Evolutionary conservation across 1,139 yeast species (phyloP).

Genomic region (Saccharomyces hybrid): DNA sequence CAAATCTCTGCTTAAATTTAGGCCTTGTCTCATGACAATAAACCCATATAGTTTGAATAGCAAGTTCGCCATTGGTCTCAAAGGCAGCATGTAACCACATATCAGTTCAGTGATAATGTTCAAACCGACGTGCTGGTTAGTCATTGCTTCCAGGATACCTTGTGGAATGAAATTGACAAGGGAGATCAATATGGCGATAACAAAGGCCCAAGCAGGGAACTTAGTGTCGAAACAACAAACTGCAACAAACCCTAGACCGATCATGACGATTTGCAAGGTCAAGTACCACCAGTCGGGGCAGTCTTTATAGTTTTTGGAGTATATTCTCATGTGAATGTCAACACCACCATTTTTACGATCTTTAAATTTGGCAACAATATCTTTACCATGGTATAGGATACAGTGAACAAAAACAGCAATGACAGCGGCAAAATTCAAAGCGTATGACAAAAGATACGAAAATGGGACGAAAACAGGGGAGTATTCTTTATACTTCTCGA

Average conservation of each 20-base stretch:
- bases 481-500: constrained; percentile 29
- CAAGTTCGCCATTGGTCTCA: constrained; percentile 34
- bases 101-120: constrained; percentile 34
- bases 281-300: constrained; percentile 39
- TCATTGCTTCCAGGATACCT: constrained; percentile 35
- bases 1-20: constrained; percentile 46
- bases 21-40: constrained; percentile 49
- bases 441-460: constrained; percentile 36
- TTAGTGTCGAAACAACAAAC: constrained; percentile 31
- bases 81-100: constrained; percentile 35
- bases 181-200: constrained; percentile 34
- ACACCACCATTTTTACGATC: constrained; percentile 32
- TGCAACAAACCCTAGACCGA: constrained; percentile 33
- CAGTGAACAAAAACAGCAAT: constrained; percentile 36
- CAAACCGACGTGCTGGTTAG: constrained; percentile 38
- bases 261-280: constrained; percentile 28
- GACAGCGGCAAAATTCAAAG: constrained; percentile 38
- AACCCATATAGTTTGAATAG: constrained; percentile 36
- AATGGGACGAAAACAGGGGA: constrained; percentile 38
- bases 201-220: constrained; percentile 35
- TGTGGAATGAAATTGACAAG: constrained; percentile 34
- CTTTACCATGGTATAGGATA: constrained; percentile 36
- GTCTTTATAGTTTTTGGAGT: constrained; percentile 33
- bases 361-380: constrained; percentile 29
- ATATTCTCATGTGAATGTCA: constrained; percentile 37